Evolutionary conservation across 768 basidiomycete genomes (phyloP).

Genomic region (Rossbeevera mucosa): DNA sequence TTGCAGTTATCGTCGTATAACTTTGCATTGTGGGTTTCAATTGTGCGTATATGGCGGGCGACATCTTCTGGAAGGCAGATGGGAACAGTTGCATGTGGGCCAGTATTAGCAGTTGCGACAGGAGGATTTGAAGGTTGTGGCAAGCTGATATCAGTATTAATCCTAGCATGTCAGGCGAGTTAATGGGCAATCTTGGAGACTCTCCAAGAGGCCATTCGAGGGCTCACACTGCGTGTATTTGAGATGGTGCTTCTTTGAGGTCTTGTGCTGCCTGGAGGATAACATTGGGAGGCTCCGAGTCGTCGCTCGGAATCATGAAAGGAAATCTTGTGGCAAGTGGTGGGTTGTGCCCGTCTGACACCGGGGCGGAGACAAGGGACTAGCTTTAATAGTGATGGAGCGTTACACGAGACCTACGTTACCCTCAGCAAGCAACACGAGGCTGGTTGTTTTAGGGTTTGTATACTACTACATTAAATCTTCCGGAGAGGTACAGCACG

Average conservation of each 20-base stretch:
- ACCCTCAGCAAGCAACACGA: no score
- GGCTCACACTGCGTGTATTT: slow-evolving; percentile 12
- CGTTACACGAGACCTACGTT: slow-evolving; percentile 3
- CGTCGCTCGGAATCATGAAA: slow-evolving; percentile 8
- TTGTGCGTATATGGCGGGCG: slow-evolving; percentile 31
- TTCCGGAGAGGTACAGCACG: no score
- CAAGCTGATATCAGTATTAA: neutral
- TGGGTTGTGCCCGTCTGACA: neutral
- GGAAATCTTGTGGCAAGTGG: neutral
- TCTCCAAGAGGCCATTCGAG: neutral
- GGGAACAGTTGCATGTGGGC: slow-evolving; percentile 43
- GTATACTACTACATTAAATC: no score
- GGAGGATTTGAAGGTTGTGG: neutral
- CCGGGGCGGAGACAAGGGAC: neutral
- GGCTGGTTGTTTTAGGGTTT: no score
- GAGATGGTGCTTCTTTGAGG: neutral
- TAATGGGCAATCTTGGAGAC: neutral
- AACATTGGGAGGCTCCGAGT: neutral
- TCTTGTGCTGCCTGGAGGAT: slow-evolving; percentile 14
- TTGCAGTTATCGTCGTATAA: slow-evolving; percentile 38
- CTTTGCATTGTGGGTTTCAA: slow-evolving; percentile 29
- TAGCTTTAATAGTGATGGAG: neutral
- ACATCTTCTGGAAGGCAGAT: slow-evolving; percentile 33
- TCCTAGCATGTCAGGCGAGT: slow-evolving; percentile 5
- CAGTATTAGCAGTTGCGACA: slow-evolving; percentile 9